Percentiles rank a stretch among this genome's conserved stretches.
Conservation (phyloP, 2,329 filamentous ascomycete species). For the Fusarium tupiense region DNA sequence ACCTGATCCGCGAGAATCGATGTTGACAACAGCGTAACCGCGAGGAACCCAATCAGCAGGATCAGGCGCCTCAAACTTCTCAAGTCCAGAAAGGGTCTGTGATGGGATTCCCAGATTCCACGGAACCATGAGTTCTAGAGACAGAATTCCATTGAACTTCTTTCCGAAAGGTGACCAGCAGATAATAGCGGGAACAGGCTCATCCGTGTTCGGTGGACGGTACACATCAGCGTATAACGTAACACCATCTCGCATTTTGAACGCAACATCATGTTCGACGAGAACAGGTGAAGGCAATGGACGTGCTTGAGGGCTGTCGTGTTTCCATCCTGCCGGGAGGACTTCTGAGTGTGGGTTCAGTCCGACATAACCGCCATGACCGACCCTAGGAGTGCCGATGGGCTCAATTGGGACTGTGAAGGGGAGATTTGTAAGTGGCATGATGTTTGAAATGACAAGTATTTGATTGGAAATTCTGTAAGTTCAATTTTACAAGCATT, state of each 20-base stretch:
- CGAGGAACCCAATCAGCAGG: slow-evolving; percentile 12
- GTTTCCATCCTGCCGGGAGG: slow-evolving; percentile 1
- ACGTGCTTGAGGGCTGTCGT: not conserved
- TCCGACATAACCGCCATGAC: not conserved
- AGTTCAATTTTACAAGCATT: fast-evolving
- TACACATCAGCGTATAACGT: slow-evolving; percentile 11
- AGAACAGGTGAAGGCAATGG: not conserved
- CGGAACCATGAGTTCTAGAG: not conserved
- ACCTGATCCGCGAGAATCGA: slow-evolving; percentile 1
- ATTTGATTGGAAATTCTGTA: not conserved
- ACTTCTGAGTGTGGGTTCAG: slow-evolving; percentile 7
- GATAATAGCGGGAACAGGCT: not conserved
- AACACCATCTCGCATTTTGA: not conserved
- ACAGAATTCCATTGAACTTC: slow-evolving; percentile 13
- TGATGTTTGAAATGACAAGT: not conserved
- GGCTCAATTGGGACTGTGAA: slow-evolving; percentile 3
- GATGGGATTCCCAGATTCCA: slow-evolving; percentile 1
- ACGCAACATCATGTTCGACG: slow-evolving; percentile 10
- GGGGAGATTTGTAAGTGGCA: slow-evolving; percentile 6
- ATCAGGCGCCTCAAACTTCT: slow-evolving; percentile 13
- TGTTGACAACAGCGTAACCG: slow-evolving; percentile 8
- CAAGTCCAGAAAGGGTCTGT: not conserved
- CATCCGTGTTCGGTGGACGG: not conserved
- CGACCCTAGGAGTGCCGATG: not conserved
- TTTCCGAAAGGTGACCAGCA: slow-evolving; percentile 20